phyloP scores from a whole-genome alignment of 805 yeast species.

The Teunomyces kruisii region DNA sequence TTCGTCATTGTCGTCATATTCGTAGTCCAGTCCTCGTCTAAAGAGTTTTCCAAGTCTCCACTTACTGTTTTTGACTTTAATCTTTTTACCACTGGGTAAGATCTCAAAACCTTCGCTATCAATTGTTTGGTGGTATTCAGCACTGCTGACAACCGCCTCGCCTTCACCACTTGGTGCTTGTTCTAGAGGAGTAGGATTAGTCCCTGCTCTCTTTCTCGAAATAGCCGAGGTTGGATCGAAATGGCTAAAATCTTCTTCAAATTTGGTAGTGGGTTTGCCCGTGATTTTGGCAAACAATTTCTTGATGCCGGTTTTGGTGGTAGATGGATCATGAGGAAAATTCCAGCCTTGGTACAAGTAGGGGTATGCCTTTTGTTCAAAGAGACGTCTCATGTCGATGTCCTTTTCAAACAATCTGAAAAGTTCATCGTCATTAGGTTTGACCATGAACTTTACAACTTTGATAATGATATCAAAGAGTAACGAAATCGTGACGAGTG shows the following conservation, averaged over 20 bases:
- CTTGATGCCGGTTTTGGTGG: slow-evolving; percentile 11
- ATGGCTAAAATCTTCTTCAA: slow-evolving; percentile 9
- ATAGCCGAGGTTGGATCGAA: slow-evolving; percentile 26
- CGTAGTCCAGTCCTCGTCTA: slow-evolving; percentile 22
- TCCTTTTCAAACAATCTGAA: slow-evolving; percentile 79
- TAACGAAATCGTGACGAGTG: slow-evolving; percentile 57
- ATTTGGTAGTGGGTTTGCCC: slow-evolving; percentile 8
- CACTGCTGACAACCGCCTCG: slow-evolving; percentile 17
- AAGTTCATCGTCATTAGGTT: slow-evolving; percentile 73
- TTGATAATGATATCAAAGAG: slow-evolving; percentile 66
- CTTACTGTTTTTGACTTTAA: slow-evolving; percentile 20
- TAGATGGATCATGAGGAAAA: slow-evolving; percentile 50
- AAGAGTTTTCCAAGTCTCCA: slow-evolving; percentile 39
- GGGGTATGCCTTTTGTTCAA: slow-evolving; percentile 70
- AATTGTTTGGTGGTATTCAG: slow-evolving; percentile 32
- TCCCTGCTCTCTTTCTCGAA: slow-evolving; percentile 49
- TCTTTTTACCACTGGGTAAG: slow-evolving; percentile 72
- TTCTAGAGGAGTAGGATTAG: slow-evolving; percentile 47
- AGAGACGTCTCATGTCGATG: slow-evolving; percentile 57
- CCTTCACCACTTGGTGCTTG: slow-evolving; percentile 50
- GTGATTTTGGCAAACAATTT: slow-evolving; percentile 21
- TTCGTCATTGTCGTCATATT: slow-evolving; percentile 29
- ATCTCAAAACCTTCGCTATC: slow-evolving; percentile 47
- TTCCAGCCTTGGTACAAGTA: slow-evolving; percentile 82
- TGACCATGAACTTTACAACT: slow-evolving; percentile 52